Percentiles rank a stretch among this genome's conserved stretches.
phyloP scores from a whole-genome alignment of 202 grass and related monocot genomes.

The Alloteropsis angusta region DNA sequence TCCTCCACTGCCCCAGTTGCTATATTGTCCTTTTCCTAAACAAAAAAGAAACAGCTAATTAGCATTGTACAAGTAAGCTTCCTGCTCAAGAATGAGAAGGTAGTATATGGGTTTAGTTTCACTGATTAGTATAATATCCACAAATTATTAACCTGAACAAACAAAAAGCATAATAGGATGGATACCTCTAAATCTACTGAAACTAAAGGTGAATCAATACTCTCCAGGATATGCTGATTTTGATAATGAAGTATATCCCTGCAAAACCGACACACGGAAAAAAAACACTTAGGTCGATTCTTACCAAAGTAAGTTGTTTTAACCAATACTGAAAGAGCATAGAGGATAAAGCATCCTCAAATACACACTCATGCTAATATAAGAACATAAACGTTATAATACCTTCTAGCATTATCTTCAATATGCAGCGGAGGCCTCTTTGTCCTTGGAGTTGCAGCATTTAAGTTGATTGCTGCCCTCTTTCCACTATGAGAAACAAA shows the following conservation, averaged over 20 bases:
- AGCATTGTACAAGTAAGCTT: constrained; percentile 20
- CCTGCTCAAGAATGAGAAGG: constrained; percentile 37
- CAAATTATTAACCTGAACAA: constrained; percentile 14
- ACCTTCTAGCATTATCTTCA: constrained; percentile 50
- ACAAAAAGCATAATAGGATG: not conserved
- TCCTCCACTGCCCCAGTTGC: constrained; percentile 26
- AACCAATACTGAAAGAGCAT: not conserved
- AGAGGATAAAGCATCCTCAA: not conserved
- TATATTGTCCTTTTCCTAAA: constrained; percentile 34
- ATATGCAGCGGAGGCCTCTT: constrained; percentile 12
- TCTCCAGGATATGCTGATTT: constrained; percentile 42
- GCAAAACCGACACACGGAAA: constrained; percentile 23
- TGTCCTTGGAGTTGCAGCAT: constrained; percentile 22
- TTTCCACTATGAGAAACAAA: constrained; percentile 42
- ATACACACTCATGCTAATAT: not conserved
- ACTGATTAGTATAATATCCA: not conserved
- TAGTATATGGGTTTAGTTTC: constrained; percentile 6
- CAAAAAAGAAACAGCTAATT: constrained; percentile 33
- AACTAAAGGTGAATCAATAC: constrained; percentile 44
- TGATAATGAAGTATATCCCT: constrained; percentile 55
- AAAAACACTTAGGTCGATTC: constrained; percentile 6
- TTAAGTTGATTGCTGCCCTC: constrained; percentile 37
- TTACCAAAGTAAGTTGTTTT: constrained; percentile 1
- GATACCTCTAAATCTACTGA: constrained; percentile 64
- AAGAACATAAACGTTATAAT: not conserved